Conservation (phyloP, 2,329 filamentous ascomycete genomes). For the Didymella segeticola region DNA sequence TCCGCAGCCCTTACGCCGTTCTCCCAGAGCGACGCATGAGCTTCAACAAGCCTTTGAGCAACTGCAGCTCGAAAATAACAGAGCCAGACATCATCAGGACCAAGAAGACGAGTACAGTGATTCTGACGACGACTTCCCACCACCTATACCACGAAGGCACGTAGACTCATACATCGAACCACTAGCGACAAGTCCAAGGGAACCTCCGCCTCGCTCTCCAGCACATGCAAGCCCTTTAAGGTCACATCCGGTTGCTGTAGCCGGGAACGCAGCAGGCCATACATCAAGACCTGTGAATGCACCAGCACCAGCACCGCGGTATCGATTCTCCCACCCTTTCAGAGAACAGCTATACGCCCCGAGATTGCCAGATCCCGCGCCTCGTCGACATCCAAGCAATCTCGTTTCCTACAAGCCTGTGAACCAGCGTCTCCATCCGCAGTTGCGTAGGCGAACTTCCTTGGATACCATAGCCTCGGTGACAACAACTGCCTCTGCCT, state of each 20-base stretch:
- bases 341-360: conserved; percentile 18
- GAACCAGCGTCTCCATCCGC: conserved; percentile 30
- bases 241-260: conserved; percentile 20
- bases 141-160: conserved; percentile 24
- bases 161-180: conserved; percentile 5
- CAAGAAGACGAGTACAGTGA: conserved; percentile 9
- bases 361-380: conserved; percentile 16
- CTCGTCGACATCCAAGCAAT: conserved; percentile 23
- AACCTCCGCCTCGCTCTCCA: conserved; percentile 13
- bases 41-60: conserved; percentile 21
- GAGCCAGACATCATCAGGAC: not conserved
- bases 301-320: conserved; percentile 4
- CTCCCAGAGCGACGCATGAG: conserved; percentile 27
- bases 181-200: not conserved
- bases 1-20: conserved; percentile 28
- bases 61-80: conserved; percentile 12
- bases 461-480: conserved; percentile 44
- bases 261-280: not conserved
- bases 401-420: conserved; percentile 28
- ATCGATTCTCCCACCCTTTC: conserved; percentile 14
- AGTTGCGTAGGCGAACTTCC: conserved; percentile 35
- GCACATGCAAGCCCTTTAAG: conserved; percentile 30
- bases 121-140: conserved; percentile 22
- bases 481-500: conserved; percentile 27
- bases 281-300: conserved; percentile 6